Conservation (phyloP, 768 basidiomycete species). For the Rhodotorula kratochvilovae region DNA sequence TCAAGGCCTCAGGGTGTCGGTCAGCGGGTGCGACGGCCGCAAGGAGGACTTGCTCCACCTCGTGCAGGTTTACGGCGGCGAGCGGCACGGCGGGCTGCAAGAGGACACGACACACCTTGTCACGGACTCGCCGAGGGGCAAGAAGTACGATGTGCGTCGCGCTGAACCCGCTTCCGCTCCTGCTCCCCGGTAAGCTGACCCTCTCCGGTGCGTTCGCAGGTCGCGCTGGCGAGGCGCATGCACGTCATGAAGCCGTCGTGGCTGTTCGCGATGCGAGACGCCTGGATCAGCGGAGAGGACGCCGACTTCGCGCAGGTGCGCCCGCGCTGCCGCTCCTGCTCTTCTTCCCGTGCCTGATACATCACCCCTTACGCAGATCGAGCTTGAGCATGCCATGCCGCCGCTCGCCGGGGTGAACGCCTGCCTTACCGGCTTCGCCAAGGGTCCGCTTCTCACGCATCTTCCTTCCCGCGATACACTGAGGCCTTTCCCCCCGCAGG, state of each 20-base stretch:
- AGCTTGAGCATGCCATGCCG: background rate
- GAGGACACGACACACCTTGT: constrained; percentile 30
- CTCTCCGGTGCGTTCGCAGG: background rate
- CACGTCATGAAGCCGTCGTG: constrained; percentile 20
- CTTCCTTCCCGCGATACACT: background rate
- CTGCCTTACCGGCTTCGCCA: constrained; percentile 20
- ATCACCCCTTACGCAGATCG: constrained; percentile 6
- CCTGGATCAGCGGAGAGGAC: constrained; percentile 16
- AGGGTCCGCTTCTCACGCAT: background rate
- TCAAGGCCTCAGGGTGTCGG: constrained; percentile 8
- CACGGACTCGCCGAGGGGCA: background rate
- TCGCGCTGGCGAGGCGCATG: constrained; percentile 11
- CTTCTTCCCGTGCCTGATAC: accelerated
- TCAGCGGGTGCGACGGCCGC: constrained; percentile 16
- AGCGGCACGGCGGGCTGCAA: constrained; percentile 10
- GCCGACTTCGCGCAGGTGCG: constrained; percentile 25
- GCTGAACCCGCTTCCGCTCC: background rate
- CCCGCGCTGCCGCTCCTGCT: too few species aligned
- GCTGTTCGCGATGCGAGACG: constrained; percentile 17
- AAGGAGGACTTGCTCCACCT: constrained; percentile 23
- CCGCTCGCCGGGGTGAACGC: constrained; percentile 2
- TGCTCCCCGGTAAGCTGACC: background rate
- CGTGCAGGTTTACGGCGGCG: constrained; percentile 19
- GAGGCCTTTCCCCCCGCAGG: background rate
- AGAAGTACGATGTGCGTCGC: constrained; percentile 28